Evolutionary conservation across 352 stramenopile genomes (phyloP).

Genomic region (Thalassiosira livingstoniorum): DNA sequence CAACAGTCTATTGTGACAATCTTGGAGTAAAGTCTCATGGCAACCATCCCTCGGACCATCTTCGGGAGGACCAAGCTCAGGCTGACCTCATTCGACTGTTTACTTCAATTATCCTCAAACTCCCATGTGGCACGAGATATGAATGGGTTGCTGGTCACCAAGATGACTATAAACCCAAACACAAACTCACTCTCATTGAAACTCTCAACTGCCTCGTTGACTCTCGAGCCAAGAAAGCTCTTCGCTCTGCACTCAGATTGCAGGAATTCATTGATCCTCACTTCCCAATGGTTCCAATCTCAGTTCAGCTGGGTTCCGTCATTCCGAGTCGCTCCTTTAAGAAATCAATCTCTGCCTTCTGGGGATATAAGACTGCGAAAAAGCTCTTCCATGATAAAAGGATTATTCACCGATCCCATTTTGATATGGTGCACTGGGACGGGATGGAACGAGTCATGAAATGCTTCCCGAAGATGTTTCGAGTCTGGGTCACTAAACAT

Average conservation of each 20-base stretch:
- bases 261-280: background rate
- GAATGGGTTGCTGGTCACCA: slow-evolving; percentile 23
- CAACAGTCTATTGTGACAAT: slow-evolving; percentile 31
- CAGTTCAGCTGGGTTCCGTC: background rate
- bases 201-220: slow-evolving; percentile 21
- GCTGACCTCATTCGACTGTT: slow-evolving; percentile 25
- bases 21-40: slow-evolving; percentile 33
- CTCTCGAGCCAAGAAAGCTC: slow-evolving; percentile 16
- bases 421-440: slow-evolving; percentile 30
- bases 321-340: background rate
- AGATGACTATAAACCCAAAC: slow-evolving; percentile 4
- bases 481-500: no score
- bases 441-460: no score
- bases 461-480: no score
- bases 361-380: background rate
- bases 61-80: slow-evolving; percentile 33
- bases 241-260: background rate
- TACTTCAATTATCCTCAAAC: background rate
- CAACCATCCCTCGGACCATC: slow-evolving; percentile 6
- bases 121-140: background rate
- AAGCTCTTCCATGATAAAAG: background rate
- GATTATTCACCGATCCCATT: background rate
- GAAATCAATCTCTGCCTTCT: background rate
- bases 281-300: slow-evolving; percentile 1
- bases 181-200: slow-evolving; percentile 3